Evolutionary conservation across 108 stramenopile genomes (phyloP).

Genomic region (Cylindrotheca fusiformis): DNA sequence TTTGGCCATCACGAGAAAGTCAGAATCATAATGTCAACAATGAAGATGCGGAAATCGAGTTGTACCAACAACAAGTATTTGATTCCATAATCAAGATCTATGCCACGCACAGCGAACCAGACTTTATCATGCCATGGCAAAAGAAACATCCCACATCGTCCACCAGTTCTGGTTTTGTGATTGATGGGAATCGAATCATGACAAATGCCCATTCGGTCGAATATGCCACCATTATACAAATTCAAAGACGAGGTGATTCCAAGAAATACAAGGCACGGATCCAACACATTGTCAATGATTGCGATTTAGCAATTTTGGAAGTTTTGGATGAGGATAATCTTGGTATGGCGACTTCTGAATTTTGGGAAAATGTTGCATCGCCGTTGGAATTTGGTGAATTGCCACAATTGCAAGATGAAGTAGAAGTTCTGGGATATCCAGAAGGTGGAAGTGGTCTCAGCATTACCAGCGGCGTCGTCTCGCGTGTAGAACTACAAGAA

Average conservation of each 20-base stretch:
- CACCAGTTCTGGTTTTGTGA: constrained; percentile 51
- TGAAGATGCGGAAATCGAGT: neutral
- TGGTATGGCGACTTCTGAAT: constrained; percentile 2
- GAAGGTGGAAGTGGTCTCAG: constrained; percentile 57
- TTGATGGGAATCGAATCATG: constrained; percentile 46
- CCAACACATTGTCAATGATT: constrained; percentile 50
- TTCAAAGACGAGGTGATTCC: constrained; percentile 47
- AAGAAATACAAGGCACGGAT: constrained; percentile 41
- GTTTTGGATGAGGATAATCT: constrained; percentile 11
- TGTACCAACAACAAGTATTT: constrained; percentile 15
- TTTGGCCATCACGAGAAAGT: neutral
- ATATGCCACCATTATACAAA: constrained; percentile 54
- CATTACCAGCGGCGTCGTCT: constrained; percentile 72
- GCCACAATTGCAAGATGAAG: constrained; percentile 52
- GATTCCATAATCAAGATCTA: constrained; percentile 56
- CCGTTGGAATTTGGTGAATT: constrained; percentile 39
- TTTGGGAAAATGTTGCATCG: neutral
- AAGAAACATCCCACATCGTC: constrained; percentile 38
- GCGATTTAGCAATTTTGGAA: constrained; percentile 58
- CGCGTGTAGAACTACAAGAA: constrained; percentile 57
- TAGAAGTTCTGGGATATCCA: constrained; percentile 66
- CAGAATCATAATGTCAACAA: neutral
- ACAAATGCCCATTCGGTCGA: constrained; percentile 67
- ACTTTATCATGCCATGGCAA: constrained; percentile 60
- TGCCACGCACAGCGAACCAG: constrained; percentile 52